Conservation (phyloP, 768 basidiomycete genomes). For the Suillus spraguei region DNA sequence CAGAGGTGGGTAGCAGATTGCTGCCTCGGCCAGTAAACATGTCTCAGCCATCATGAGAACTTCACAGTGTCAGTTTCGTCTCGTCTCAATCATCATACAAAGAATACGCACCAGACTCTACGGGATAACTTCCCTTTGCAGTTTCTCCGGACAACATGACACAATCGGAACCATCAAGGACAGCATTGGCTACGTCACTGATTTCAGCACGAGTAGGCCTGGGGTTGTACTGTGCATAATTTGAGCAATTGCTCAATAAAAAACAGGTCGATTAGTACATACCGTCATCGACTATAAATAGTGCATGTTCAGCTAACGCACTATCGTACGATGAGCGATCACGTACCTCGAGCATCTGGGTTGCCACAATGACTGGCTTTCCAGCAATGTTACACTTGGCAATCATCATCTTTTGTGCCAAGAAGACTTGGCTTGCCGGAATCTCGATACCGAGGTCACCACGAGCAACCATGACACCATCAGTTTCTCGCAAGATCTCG, state of each 20-base stretch:
- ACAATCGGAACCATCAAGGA: constrained; percentile 98
- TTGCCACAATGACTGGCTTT: constrained; percentile 98
- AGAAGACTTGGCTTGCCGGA: constrained; percentile 98
- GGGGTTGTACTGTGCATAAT: constrained; percentile 81
- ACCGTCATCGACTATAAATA: constrained; percentile 88
- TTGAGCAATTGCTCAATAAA: constrained; percentile 18
- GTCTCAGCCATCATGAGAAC: constrained; percentile 99
- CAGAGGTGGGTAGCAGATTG: constrained; percentile 93
- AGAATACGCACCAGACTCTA: constrained; percentile 77
- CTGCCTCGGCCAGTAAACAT: constrained; percentile 92
- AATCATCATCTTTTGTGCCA: constrained; percentile 99
- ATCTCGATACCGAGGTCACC: constrained; percentile 99
- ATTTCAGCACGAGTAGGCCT: constrained; percentile 98
- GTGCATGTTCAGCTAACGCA: not conserved
- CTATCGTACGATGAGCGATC: not conserved
- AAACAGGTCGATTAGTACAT: constrained; percentile 22
- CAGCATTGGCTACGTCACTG: constrained; percentile 99
- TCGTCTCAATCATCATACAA: not conserved
- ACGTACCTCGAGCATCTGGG: constrained; percentile 96
- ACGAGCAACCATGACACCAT: constrained; percentile 99
- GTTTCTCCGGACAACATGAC: constrained; percentile 99
- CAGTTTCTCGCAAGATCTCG: constrained; percentile 91
- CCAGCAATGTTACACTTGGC: constrained; percentile 98
- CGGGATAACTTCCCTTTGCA: constrained; percentile 95
- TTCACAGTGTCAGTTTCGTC: constrained; percentile 30